Evolutionary conservation across 441 rosid species (phyloP).

Genomic region (Gossypium gossypioides): DNA sequence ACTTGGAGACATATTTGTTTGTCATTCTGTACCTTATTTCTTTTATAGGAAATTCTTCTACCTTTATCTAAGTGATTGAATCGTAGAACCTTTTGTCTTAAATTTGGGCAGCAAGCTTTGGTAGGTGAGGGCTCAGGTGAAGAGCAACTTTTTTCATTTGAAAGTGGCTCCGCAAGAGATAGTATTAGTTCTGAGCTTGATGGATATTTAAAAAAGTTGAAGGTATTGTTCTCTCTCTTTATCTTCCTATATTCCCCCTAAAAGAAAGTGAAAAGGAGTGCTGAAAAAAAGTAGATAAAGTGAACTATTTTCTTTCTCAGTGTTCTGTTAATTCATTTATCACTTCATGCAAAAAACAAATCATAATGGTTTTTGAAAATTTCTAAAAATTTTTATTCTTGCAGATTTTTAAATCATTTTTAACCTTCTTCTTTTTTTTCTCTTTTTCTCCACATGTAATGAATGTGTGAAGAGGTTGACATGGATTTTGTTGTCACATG

Average conservation of each 20-base stretch:
- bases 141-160: conserved; percentile 66
- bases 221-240: conserved; percentile 36
- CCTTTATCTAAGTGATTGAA: neutral
- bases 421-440: too few relatives aligned
- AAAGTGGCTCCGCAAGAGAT: conserved; percentile 38
- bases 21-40: neutral
- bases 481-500: too few relatives aligned
- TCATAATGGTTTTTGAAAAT: neutral
- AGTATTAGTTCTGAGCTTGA: conserved; percentile 55
- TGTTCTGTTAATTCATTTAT: neutral
- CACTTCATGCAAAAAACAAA: neutral
- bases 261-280: neutral
- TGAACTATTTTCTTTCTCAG: neutral
- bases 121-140: conserved; percentile 72
- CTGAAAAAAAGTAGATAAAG: neutral
- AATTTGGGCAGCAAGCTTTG: conserved; percentile 58
- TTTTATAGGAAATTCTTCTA: neutral
- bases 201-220: conserved; percentile 52
- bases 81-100: neutral
- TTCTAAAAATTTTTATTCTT: too few relatives aligned
- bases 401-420: too few relatives aligned
- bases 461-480: too few relatives aligned
- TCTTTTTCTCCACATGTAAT: too few relatives aligned
- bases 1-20: neutral
- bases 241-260: neutral